Evolutionary conservation across 805 yeast species (phyloP), one percentile per base, ranked within the genome.

Genomic region (Pichia cabralensis): DNA sequence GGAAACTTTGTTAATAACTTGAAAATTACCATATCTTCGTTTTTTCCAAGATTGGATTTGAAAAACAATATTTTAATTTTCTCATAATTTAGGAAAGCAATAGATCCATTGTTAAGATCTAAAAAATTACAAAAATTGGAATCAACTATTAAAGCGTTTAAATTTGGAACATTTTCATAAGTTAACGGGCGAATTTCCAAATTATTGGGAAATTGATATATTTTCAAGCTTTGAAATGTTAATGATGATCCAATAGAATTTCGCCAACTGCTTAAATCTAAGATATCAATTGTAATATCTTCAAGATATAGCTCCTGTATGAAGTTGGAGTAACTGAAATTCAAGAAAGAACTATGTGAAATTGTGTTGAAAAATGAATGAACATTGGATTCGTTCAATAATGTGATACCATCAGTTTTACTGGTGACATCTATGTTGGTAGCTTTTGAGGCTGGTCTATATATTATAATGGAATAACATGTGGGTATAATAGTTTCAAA

Each of bases 11-110:
- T 56, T 13, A 56, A 22, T 14, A 56, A 33, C 32, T 47, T 43
- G 33, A 48, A 55, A 6, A 56, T 47, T 5, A 55, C 49, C 53
- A 56, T 48, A 39, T 56, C 61, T 40, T 56, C 61, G 38, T 55
- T 56, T n/a, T 38, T 38, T 2, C 50, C 57, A n/a, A 55, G 33
- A n/a, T 41, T 46, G 3, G 56, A 58, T 13, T 44, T 40, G 26
- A 56, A 43, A 16, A 46, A 47, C 3, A 56, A 23, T 11, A 30
- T 30, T 13, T 36, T 36, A 7, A 56, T 37, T 5, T 42, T 34
- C 8, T 42, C 29, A 23, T 45, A 28, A 35, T 51, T 44, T 22
- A 55, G 39, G 23, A 54, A 54, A 26, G 41, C 41, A 16, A 54
- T 37, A 24, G 43, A 23, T 2, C 58, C 57, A n/a, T 46, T 42